These are phyloP conservation scores for Botryosphaeria agaves DNA, from an alignment of 2,329 filamentous ascomycete genomes.

Conservation along the genomic window DNA sequence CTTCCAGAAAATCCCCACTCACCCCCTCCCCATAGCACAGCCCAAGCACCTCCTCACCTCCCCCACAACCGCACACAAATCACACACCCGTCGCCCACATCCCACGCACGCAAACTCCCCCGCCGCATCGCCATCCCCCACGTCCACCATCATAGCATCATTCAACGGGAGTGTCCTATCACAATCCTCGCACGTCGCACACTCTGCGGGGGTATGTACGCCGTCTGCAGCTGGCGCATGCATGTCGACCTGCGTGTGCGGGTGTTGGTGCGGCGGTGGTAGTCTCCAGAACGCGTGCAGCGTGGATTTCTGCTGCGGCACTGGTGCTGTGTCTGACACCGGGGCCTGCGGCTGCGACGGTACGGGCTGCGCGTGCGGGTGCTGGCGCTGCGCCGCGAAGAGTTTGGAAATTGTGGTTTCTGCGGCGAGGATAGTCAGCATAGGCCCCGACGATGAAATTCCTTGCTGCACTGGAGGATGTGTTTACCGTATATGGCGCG, in stretches of 20 bases:
- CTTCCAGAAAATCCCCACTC: too few relatives aligned
- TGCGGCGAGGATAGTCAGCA: slow-evolving; percentile 10
- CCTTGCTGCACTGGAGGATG: slow-evolving; percentile 6
- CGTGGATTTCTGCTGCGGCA: slow-evolving; percentile 22
- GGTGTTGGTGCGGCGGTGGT: slow-evolving; percentile 13
- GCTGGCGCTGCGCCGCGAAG: slow-evolving; percentile 23
- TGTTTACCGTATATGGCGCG: slow-evolving; percentile 34
- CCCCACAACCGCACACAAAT: slow-evolving; percentile 21
- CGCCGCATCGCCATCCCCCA: slow-evolving; percentile 12
- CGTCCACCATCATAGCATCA: slow-evolving; percentile 19
- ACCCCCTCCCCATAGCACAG: slow-evolving; percentile 13
- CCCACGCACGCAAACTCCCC: slow-evolving; percentile 17
- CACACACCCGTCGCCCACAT: slow-evolving; percentile 23
- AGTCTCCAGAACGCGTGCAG: slow-evolving; percentile 31
- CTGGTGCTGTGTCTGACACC: slow-evolving; percentile 7
- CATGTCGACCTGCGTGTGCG: too few relatives aligned
- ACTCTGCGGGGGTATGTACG: slow-evolving; percentile 2
- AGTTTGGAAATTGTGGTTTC: slow-evolving; percentile 27
- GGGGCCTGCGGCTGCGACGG: slow-evolving; percentile 9
- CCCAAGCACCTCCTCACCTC: slow-evolving; percentile 21
- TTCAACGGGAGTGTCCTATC: slow-evolving; percentile 16
- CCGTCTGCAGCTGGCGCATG: too few relatives aligned
- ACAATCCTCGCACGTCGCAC: slow-evolving; percentile 27
- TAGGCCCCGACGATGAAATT: slow-evolving; percentile 5
- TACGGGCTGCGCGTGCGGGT: slow-evolving; percentile 13